Conservation (phyloP, 176 grass and related monocot genomes). For the Carex littledalei region DNA sequence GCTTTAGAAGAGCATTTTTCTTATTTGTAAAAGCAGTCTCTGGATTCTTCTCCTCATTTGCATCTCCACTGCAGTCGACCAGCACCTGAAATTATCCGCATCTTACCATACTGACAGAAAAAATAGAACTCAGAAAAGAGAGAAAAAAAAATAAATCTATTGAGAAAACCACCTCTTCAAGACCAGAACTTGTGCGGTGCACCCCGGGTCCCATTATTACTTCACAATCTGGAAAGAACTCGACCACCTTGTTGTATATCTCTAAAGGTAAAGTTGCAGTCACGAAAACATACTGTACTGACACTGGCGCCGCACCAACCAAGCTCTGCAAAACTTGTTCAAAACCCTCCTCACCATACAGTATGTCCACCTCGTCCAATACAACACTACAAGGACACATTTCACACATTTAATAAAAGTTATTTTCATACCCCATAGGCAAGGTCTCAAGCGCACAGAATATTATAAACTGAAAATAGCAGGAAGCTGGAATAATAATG, state of each 20-base stretch:
- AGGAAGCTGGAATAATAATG: neutral
- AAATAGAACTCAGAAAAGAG: neutral
- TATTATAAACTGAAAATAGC: neutral
- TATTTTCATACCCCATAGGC: neutral
- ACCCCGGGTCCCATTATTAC: conserved; percentile 86
- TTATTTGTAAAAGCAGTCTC: conserved; percentile 89
- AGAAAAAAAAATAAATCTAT: neutral
- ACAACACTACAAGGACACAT: conserved; percentile 46
- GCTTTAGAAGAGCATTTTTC: conserved; percentile 60
- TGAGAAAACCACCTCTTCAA: conserved; percentile 64
- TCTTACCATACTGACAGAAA: neutral
- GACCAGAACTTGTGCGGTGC: conserved; percentile 80
- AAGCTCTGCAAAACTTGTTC: conserved; percentile 81
- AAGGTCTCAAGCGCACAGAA: neutral
- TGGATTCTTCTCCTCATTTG: conserved; percentile 69
- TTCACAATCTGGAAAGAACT: conserved; percentile 85
- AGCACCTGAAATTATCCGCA: conserved; percentile 50
- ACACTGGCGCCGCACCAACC: conserved; percentile 60
- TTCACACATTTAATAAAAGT: neutral
- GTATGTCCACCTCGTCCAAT: conserved; percentile 88
- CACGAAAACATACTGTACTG: conserved; percentile 84
- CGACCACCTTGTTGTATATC: conserved; percentile 87
- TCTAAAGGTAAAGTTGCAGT: conserved; percentile 86
- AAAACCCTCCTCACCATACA: conserved; percentile 82
- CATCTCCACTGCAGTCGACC: conserved; percentile 88